phyloP scores from a whole-genome alignment of 2,329 filamentous ascomycete species.

The Arachnomyces sp. region DNA sequence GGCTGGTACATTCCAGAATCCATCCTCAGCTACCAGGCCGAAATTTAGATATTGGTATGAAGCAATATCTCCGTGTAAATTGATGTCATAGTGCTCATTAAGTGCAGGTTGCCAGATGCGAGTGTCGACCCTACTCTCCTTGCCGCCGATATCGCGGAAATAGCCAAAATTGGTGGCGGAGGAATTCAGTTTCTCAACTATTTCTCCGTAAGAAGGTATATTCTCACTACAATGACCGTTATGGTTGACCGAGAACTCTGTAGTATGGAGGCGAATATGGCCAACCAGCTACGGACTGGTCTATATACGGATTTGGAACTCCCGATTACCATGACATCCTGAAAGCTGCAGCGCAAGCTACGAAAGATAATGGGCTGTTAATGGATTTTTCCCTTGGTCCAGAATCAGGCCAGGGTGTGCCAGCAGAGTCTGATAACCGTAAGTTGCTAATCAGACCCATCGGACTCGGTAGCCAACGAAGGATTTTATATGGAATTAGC shows the following conservation, averaged over 20 bases:
- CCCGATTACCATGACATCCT: conserved; percentile 24
- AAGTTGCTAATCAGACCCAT: too few relatives aligned
- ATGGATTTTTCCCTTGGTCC: conserved; percentile 42
- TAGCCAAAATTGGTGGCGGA: conserved; percentile 27
- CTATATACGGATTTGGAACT: conserved; percentile 32
- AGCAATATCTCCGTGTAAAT: too few relatives aligned
- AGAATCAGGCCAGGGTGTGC: too few relatives aligned
- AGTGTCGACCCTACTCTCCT: conserved; percentile 22
- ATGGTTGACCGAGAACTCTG: too few relatives aligned
- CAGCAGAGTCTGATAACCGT: too few relatives aligned
- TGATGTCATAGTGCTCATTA: too few relatives aligned
- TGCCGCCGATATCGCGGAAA: conserved; percentile 24
- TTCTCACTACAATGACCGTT: conserved; percentile 4
- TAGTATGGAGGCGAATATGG: too few relatives aligned
- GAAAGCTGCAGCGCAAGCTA: conserved; percentile 23
- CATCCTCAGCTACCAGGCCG: too few relatives aligned
- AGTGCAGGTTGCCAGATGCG: conserved; percentile 36
- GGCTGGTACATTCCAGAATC: too few relatives aligned
- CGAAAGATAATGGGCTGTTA: conserved; percentile 28
- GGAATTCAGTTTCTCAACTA: conserved; percentile 35
- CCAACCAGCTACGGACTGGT: conserved; percentile 28
- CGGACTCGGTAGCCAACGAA: too few relatives aligned
- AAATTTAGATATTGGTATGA: too few relatives aligned
- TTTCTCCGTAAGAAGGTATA: conserved; percentile 19
- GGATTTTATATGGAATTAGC: too few relatives aligned